Evolutionary conservation across 2,329 filamentous ascomycete species (phyloP), one percentile per base, ranked within the genome.

Genomic region (Pseudocercospora cruenta): DNA sequence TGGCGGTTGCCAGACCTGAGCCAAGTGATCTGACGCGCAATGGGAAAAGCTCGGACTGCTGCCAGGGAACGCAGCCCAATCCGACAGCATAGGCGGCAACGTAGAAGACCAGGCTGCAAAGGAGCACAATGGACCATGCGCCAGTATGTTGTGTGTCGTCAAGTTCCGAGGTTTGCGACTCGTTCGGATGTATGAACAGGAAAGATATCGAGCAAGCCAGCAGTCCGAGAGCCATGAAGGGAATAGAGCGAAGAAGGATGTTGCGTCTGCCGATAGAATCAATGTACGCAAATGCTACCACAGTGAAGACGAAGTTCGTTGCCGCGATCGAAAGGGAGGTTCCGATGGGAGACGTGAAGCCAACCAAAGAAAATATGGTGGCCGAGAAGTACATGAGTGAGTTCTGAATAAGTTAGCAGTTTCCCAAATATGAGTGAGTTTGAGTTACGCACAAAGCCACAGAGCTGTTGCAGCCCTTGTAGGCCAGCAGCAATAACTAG

Each of bases 61-160:
- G 94, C 94, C 94, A 98, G 0, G 94, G 94, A 2, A 98, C 93
- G 73, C 93, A 96, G 8, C 94, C 94, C 1, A 98, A 84, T 2
- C 94, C 94, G 1, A 94, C 83, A 0, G 94, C 94, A 76, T 96
- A 98, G 0, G 90, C 85, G 8, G 92, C 90, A 1, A 96, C 93
- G 78, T 96, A 97, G 7, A 93, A 72, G 78, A 93, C 90, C 77
- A 97, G 90, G 69, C 90, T 90, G 47, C 87, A 69, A 2, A 97
- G 85, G 51, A 97, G 90, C 19, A 89, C 76, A 28, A 81, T 58
- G 4, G 83, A 76, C 67, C 80, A 77, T 33, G 58, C 47, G 5
- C 60, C 39, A 24, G 54, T 70, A 14, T 16, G 33, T 3, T 31
- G 51, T 8, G 45, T 55, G 10, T n/a, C 19, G 14, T 58, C 21